Percentiles rank a stretch among this genome's conserved stretches.
These are phyloP conservation scores for Herpetomonas tarakana DNA, from an alignment of 208 protist genomes.

Conservation along the genomic window DNA sequence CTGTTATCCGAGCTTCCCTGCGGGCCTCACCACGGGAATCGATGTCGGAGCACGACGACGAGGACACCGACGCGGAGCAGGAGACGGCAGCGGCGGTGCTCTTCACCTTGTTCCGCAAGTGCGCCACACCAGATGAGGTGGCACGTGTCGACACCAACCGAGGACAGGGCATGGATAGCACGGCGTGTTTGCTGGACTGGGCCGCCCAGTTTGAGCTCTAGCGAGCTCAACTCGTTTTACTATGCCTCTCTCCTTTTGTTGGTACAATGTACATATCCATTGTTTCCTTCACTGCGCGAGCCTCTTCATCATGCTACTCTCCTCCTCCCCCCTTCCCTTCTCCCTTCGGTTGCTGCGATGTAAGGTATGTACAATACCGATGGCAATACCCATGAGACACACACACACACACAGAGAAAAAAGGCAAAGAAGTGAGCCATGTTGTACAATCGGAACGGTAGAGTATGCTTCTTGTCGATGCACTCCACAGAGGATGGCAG, in stretches of 20 bases:
- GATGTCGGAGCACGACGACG: conserved; percentile 2
- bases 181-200: conserved; percentile 2
- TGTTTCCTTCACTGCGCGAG: too few species aligned
- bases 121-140: conserved; percentile 4
- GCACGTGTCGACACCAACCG: background rate
- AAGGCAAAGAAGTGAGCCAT: too few species aligned
- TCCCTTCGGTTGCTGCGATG: too few species aligned
- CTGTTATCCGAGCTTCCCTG: background rate
- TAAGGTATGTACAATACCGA: background rate
- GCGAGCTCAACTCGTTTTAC: background rate
- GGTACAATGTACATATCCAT: too few species aligned
- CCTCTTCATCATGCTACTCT: too few species aligned
- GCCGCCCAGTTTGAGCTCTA: background rate
- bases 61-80: conserved; percentile 5
- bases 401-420: too few species aligned
- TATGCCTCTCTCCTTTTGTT: too few species aligned
- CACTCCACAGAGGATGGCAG: too few species aligned
- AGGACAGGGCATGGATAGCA: background rate
- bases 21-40: background rate
- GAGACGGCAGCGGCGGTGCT: conserved; percentile 25
- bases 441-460: too few species aligned
- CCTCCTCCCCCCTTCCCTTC: background rate
- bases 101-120: conserved; percentile 24
- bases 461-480: too few species aligned
- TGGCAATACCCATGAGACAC: too few species aligned